A percentile compares a stretch with the other conserved stretches of the same genome.
Evolutionary conservation across 176 grass and related monocot genomes (phyloP).

Genomic region (Carex scoparia): DNA sequence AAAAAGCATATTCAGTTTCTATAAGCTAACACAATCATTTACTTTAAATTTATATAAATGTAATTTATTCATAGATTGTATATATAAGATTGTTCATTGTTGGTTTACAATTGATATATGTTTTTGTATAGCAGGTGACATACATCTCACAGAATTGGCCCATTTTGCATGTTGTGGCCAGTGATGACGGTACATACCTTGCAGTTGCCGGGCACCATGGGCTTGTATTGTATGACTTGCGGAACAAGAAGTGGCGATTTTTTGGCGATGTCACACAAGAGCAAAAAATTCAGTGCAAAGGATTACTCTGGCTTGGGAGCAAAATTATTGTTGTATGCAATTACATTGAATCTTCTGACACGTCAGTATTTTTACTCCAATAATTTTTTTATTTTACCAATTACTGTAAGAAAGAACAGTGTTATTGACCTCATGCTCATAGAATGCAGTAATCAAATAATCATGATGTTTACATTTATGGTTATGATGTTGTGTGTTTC

Average conservation of each 20-base stretch:
- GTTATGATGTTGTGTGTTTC: neutral
- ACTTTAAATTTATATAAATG: slow-evolving; percentile 11
- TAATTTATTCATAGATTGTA: neutral
- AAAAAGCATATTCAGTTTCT: neutral
- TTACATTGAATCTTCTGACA: slow-evolving; percentile 75
- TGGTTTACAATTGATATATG: neutral
- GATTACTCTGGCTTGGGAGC: slow-evolving; percentile 76
- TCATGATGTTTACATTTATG: neutral
- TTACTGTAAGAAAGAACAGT: neutral
- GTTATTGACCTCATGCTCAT: neutral
- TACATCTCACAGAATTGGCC: slow-evolving; percentile 99
- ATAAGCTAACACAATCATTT: slow-evolving; percentile 24
- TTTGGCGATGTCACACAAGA: slow-evolving; percentile 99
- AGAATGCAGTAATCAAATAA: neutral
- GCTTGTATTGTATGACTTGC: slow-evolving; percentile 82
- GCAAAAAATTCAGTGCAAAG: slow-evolving; percentile 99
- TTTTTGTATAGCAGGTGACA: slow-evolving; percentile 57
- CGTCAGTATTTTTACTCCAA: slow-evolving; percentile 37
- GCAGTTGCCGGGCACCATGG: slow-evolving; percentile 83
- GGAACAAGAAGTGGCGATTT: slow-evolving; percentile 89
- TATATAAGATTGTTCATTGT: neutral
- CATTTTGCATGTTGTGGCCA: slow-evolving; percentile 84
- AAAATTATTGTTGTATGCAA: slow-evolving; percentile 97
- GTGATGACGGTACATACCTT: slow-evolving; percentile 86
- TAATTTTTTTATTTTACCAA: neutral